Evolutionary conservation across 208 protist species (phyloP), one percentile per base, ranked within the genome.

Genomic region (Leishmania aethiopica): DNA sequence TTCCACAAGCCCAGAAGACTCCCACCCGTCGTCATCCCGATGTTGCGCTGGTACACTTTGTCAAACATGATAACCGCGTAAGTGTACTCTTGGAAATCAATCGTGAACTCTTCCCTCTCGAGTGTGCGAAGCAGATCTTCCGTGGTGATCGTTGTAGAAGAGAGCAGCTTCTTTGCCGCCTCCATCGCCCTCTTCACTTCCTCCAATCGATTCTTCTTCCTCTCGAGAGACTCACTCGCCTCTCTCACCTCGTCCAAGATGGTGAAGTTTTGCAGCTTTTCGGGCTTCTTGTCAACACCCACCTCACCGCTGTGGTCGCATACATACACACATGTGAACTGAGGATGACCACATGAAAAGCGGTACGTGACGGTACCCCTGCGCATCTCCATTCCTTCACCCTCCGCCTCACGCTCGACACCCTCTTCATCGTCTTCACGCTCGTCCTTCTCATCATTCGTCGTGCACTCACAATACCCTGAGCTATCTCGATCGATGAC

Each of bases 381-480:
- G 5, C 13, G 13, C 53, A 22, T 1, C 37, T 32, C 49, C n/a
- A 4, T 53, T 17, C 53, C 62, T 25, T 64, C 19, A 32, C 8
- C 3, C 59, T 37, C 75, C 1, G 13, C 71, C 59, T 51, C 40
- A 45, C 3, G 57, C 1, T 71, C 53, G 49, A 11, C 22, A 72
- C 17, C 47, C 17, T 80, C 77, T 7, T 64, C 78, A 1, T 37
- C 66, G 6, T 45, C 66, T 22, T 40, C 66, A 71, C 4, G 13
- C 37, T 71, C 19, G 19, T 71, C 69, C 22, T 53, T 19, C 42
- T 35, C 15, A n/a, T 53, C 32, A n/a, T 47, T 49, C 2, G 17
- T 11, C 11, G 70, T 42, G 81, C 92, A 96, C 62, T 92, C 89
- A 80, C 93, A 96, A 82, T 83, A 93, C 5, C 93, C 93, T 4